phyloP scores from a whole-genome alignment of 441 rosid genomes.

The Gossypium schwendimanii region DNA sequence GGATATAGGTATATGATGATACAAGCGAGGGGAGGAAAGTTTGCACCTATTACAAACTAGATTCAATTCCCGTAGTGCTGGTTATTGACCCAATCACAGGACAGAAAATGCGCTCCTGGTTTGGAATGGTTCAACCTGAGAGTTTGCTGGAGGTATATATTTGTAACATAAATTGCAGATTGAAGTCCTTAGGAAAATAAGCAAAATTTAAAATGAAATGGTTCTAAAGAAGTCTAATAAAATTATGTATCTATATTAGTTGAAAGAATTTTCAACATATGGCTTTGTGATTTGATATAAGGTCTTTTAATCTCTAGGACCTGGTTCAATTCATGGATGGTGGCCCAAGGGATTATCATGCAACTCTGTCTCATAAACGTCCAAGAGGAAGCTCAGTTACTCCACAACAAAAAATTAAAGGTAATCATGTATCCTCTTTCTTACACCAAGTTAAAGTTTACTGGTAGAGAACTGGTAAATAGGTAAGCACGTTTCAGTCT shows the following conservation, averaged over 20 bases:
- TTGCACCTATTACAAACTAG: slow-evolving; percentile 83
- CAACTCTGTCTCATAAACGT: slow-evolving; percentile 68
- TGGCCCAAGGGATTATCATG: slow-evolving; percentile 78
- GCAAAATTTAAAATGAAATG: neutral
- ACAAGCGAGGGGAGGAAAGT: slow-evolving; percentile 89
- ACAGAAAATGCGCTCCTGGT: slow-evolving; percentile 80
- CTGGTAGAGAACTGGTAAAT: neutral
- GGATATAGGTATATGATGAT: slow-evolving; percentile 71
- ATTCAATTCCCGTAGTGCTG: slow-evolving; percentile 78
- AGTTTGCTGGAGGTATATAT: slow-evolving; percentile 69
- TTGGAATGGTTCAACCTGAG: slow-evolving; percentile 88
- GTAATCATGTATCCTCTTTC: slow-evolving; percentile 23
- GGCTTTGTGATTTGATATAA: slow-evolving; percentile 9
- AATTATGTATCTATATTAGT: neutral
- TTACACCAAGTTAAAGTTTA: neutral
- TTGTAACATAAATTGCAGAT: neutral
- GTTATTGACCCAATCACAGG: slow-evolving; percentile 95
- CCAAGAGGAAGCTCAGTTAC: slow-evolving; percentile 63
- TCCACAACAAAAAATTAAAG: slow-evolving; percentile 53
- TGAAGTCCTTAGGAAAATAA: neutral
- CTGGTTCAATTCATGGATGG: slow-evolving; percentile 82
- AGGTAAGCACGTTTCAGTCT: neutral
- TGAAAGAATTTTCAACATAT: neutral
- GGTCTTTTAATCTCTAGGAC: slow-evolving; percentile 39
- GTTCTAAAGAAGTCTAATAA: neutral